Evolutionary conservation across 345 rosid species (phyloP), one percentile per base, ranked within the genome.

Genomic region (Arabidopsis suecica): DNA sequence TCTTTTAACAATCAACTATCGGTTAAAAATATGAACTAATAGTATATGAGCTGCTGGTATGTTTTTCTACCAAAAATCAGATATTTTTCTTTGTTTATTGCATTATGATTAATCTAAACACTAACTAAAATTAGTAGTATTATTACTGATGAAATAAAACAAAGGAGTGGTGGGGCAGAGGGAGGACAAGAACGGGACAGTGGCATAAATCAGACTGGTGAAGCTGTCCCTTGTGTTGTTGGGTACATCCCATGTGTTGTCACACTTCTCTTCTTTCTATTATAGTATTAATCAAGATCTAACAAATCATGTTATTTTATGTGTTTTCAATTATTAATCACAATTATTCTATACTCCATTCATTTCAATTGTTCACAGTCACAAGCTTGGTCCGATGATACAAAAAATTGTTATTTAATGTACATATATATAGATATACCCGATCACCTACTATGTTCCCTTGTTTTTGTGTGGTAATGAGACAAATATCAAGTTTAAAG

Each of bases 181-280:
- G 58, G 77, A 78, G 33, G 81, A 78, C 81, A 78, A 65, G 68
- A 78, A 44, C 73, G 77, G 73, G 81, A 66, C 81, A 78, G 58
- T 72, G 73, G 76, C 77, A 65, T 78, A 50, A 59, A 40, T 78
- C 73, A 72, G 73, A 50, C 77, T 78, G 77, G 42, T 71, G 68
- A 71, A 72, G 68, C 63, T 72, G 77, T 66, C 81, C 57, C 68
- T 72, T 77, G 54, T 48, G 68, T 45, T 70, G 76, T 50, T 78
- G 75, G 68, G 72, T 58, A 71, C 81, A 71, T 66, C 73, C 81
- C 81, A 78, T 78, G 81, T 78, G 81, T 78, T 78, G 81, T 78
- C 81, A 78, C 81, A 55, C 73, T 50, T 65, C 73, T 65, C 73
- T 72, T 72, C 57, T 72, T 65, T 50, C 41, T 65, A 30, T 30